Conservation (phyloP, 73 alveolate species). For the Effrenium voratum region DNA sequence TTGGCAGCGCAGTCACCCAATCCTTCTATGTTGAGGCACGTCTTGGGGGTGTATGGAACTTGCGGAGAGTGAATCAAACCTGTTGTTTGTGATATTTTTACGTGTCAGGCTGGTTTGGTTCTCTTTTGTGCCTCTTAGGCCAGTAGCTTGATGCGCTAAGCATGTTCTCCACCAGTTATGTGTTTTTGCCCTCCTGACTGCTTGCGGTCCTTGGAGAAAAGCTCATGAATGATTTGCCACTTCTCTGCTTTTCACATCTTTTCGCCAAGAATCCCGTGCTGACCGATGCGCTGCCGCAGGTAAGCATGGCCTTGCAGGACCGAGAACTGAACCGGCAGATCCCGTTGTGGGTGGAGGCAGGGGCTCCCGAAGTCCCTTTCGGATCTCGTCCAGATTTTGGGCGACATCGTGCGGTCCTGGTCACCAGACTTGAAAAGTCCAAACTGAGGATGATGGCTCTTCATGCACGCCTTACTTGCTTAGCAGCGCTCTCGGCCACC, state of each 20-base stretch:
- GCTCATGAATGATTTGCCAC: no score
- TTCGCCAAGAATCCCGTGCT: no score
- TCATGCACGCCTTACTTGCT: slow-evolving; percentile 57
- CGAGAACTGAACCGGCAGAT: slow-evolving; percentile 35
- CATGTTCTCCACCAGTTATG: no score
- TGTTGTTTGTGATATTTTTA: not conserved
- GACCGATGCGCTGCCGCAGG: slow-evolving; percentile 21
- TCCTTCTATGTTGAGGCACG: slow-evolving; percentile 55
- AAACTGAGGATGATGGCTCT: slow-evolving; percentile 31
- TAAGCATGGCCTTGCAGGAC: slow-evolving; percentile 79
- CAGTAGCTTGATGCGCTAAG: no score
- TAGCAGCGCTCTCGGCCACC: not conserved
- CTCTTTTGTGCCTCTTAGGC: no score
- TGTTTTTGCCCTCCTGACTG: no score
- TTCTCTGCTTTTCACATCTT: no score
- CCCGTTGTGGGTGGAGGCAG: slow-evolving; percentile 74
- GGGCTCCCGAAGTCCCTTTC: no score
- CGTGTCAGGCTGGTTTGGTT: not conserved
- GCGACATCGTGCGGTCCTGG: no score
- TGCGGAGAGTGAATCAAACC: not conserved
- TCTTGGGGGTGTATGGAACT: not conserved
- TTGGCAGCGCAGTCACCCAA: slow-evolving; percentile 79
- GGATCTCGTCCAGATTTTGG: no score
- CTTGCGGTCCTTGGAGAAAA: no score
- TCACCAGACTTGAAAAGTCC: no score